These are phyloP conservation scores for Lasiosphaeria ovina DNA, from an alignment of 495 filamentous ascomycete genomes.

Conservation along the genomic window DNA sequence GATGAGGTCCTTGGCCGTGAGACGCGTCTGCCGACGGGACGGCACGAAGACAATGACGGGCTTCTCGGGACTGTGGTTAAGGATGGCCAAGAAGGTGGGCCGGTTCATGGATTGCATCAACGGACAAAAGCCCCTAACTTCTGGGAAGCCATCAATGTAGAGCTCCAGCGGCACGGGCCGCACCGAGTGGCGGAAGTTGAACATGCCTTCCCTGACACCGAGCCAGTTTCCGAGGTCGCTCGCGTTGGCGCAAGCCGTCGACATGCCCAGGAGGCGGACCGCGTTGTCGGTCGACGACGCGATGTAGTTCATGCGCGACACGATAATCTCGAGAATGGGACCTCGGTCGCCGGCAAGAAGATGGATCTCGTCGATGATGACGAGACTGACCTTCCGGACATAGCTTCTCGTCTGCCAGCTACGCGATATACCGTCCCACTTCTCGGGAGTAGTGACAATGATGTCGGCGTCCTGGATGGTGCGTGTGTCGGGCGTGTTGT, in stretches of 20 bases:
- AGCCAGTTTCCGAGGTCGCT: constrained; percentile 94
- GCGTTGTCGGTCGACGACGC: constrained; percentile 85
- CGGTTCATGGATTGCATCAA: constrained; percentile 99
- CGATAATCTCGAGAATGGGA: constrained; percentile 98
- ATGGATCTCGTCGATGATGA: constrained; percentile 99
- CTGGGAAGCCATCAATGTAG: constrained; percentile 96
- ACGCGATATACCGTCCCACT: constrained; percentile 99
- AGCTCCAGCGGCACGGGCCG: constrained; percentile 93
- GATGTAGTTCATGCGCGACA: constrained; percentile 99
- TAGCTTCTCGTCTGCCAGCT: constrained; percentile 97
- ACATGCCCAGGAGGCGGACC: constrained; percentile 94
- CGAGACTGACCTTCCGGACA: constrained; percentile 89
- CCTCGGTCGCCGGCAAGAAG: constrained; percentile 92
- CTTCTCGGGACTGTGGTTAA: constrained; percentile 91
- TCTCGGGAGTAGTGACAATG: constrained; percentile 97
- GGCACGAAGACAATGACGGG: constrained; percentile 98
- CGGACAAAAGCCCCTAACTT: constrained; percentile 92
- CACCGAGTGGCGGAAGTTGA: constrained; percentile 98
- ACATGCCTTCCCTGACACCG: constrained; percentile 91
- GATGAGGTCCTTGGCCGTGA: constrained; percentile 94
- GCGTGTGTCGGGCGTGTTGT: constrained; percentile 94
- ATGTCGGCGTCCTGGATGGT: constrained; percentile 95
- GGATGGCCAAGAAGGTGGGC: constrained; percentile 93
- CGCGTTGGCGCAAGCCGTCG: constrained; percentile 95
- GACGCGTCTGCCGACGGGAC: constrained; percentile 87